A percentile compares a stretch with the other conserved stretches of the same genome.
phyloP scores from a whole-genome alignment of 2,329 filamentous ascomycete genomes.

The Zasmidium cellare region DNA sequence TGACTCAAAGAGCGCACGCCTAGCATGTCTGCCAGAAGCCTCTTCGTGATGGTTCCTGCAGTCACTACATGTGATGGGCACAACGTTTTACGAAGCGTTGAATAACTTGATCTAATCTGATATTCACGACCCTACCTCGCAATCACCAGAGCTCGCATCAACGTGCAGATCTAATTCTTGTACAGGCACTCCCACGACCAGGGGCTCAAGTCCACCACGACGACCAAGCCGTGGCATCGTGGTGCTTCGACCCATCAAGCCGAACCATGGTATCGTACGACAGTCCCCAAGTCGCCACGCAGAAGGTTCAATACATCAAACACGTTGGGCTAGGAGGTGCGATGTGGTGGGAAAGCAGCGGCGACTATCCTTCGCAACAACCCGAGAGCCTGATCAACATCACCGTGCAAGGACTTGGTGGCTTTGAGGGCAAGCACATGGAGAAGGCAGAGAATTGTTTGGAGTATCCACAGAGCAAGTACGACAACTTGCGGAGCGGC shows the following conservation, averaged over 20 bases:
- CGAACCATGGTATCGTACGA: slow-evolving; percentile 75
- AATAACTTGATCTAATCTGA: slow-evolving; percentile 44
- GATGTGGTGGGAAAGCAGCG: slow-evolving; percentile 97
- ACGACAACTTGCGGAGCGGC: slow-evolving; percentile 51
- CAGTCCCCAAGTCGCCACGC: slow-evolving; percentile 63
- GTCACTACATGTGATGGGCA: slow-evolving; percentile 16
- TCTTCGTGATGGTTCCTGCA: slow-evolving; percentile 18
- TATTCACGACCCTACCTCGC: neutral
- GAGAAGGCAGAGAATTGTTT: slow-evolving; percentile 50
- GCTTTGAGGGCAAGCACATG: slow-evolving; percentile 41
- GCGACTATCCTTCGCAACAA: slow-evolving; percentile 61
- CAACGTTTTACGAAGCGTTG: slow-evolving; percentile 10
- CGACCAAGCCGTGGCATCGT: slow-evolving; percentile 66
- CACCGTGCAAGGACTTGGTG: slow-evolving; percentile 42
- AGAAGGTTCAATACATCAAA: slow-evolving; percentile 73
- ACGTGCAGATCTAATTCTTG: slow-evolving; percentile 4
- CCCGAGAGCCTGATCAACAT: slow-evolving; percentile 61
- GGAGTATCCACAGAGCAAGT: slow-evolving; percentile 53
- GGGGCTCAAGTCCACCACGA: slow-evolving; percentile 68
- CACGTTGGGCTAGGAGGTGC: slow-evolving; percentile 71
- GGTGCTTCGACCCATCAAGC: slow-evolving; percentile 67
- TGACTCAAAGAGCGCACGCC: slow-evolving; percentile 9
- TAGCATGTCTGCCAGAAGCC: slow-evolving; percentile 17
- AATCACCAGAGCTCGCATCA: neutral
- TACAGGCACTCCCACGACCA: slow-evolving; percentile 63